Evolutionary conservation across 768 basidiomycete genomes (phyloP), one percentile per base, ranked within the genome.

Genomic region (Gloeophyllum trabeum): DNA sequence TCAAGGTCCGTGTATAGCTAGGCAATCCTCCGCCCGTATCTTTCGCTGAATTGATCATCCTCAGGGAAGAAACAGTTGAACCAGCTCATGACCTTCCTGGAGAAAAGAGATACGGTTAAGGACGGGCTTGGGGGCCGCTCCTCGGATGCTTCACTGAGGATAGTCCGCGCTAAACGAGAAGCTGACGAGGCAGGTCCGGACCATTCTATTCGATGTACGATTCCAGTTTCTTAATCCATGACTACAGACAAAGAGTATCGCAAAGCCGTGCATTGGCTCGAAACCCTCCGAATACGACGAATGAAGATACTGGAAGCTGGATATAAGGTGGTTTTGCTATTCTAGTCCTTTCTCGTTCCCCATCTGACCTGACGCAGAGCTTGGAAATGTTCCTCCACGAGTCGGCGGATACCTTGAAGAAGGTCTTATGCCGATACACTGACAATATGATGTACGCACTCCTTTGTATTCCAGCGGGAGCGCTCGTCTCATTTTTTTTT

Each of bases 201-300:
- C 18, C 24, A 26, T 19, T 23, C 2, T 39, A n/a, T 32, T n/a
- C n/a, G n/a, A 14, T 38, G 14, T 13, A 7, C 18, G 24, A 5
- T 20, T 41, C 41, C 19, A 24, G 26, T 35, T 28, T n/a, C 22
- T 16, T 39, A 19, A 42, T 40, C 24, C 50, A 35, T 35, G 22
- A 25, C 14, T 40, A 34, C 30, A 87, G 91, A 96, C 58, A 87
- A 81, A 57, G 90, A 93, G 45, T 96, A 96, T 54, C 70, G 91
- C 21, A 85, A 82, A 49, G 89, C 78, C 24, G 80, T 96, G 19
- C 82, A 94, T 59, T 87, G 88, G 81, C 63, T 91, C n/a, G 91
- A 96, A 64, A 92, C 91, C 0, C 67, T 94, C 26, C 69, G 92
- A 25, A 66, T 94, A 26, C 73, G 83, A 28, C 70, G 86, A 46